Base-by-base conservation (phyloP, 805 yeast genomes). In the Diddensiella santjacobensis region DNA sequence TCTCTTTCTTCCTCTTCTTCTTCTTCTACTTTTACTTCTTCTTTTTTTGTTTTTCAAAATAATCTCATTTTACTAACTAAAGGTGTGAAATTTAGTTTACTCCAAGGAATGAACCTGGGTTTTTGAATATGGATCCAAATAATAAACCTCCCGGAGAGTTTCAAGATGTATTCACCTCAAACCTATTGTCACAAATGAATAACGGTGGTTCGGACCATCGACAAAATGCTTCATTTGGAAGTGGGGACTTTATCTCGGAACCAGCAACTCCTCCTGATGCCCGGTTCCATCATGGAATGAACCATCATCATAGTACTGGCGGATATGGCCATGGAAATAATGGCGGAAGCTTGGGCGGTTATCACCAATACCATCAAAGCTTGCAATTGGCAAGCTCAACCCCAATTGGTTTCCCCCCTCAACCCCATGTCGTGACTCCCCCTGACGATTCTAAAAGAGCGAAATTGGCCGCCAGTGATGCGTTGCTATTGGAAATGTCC, bases 201-300 rank as follows among this genome's bases (percentile, higher is more conserved):
- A 35, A 35, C 5, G 38, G 19, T 11, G 18, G 20, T 19, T 17
- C 44, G 22, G 38, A 40, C 18, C 52, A 47, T 22, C 47, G 50
- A 17, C 48, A 48, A 19, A 15, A 39, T 15, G 19, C 47, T n/a
- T 48, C 52, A 11, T 40, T 48, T 40, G 51, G 52, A 11, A 45
- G 50, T 33, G 51, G 50, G 11, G 46, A 46, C 23, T 48, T 48
- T 18, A 29, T 40, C 11, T 22, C 40, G 10, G 52, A 48, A 29
- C 52, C 52, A 5, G 20, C 38, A 40, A 48, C 52, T 40, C 52
- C 52, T 15, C 52, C 52, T 15, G 51, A 47, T 23, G 40, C 17
- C 41, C 6, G 40, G 22, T 44, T 19, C 24, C 43, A 40, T 18
- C 44, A 40, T 4, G 31, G 31, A 8, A 26, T 26, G 11, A 8